Evolutionary conservation across 2,329 filamentous ascomycete genomes (phyloP), one percentile per base, ranked within the genome.

Genomic region (Ceratocystis cubensis): DNA sequence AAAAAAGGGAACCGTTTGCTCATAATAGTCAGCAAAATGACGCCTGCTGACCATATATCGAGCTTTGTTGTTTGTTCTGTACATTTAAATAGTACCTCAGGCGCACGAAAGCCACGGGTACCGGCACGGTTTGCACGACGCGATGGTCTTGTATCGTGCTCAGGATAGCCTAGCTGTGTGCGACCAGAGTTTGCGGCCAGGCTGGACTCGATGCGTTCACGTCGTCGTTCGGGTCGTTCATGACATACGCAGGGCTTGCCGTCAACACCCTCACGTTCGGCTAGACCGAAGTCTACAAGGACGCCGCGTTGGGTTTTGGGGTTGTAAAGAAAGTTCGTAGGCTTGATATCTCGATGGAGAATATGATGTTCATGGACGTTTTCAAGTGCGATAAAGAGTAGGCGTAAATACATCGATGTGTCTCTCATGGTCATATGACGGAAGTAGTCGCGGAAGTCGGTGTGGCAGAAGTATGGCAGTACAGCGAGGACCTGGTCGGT

Each of bases 261-360:
- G 64, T 95, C 91, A 28, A 84, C 85, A 25, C 89, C 87, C 73
- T 90, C 85, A 63, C 86, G 81, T 78, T 99, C 94, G 45, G 94
- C 94, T 17, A 99, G 83, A n/a, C 94, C 94, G 77, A 99, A 99
- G 74, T 99, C 94, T n/a, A 99, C 94, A 0, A 99, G 82, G 1
- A 99, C 93, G 50, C 94, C 94, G 66, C 89, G 86, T 71, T 87
- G 84, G 56, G 86, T 84, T 10, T 84, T 78, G 0, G 90, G 89
- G 70, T 96, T 91, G 77, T 97, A 97, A 48, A 97, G 82, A 72
- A 97, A 97, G 73, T 97, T 97, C 25, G 95, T 99, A 5, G 94
- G 94, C 73, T 97, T 97, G 74, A 97, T 96, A 73, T 97, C 92
- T 70, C 92, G 86, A 74, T 99, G 94, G 22, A 99, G 83, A 68